Evolutionary conservation across 768 basidiomycete genomes (phyloP), one percentile per base, ranked within the genome.

Genomic region (Tubosaeta sp.): DNA sequence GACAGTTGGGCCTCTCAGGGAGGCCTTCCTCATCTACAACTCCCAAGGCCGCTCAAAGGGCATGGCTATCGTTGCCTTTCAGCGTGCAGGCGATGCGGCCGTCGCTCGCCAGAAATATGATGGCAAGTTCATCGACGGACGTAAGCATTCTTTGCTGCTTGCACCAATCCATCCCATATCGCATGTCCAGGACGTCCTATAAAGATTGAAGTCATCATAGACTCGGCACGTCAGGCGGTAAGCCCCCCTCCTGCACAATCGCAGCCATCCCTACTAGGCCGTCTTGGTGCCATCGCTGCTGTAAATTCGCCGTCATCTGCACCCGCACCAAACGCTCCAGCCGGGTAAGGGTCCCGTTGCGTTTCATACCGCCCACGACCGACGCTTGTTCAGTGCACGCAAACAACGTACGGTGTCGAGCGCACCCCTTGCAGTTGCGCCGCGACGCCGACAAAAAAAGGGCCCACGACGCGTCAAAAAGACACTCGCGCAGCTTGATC

Each of bases 381-480:
- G 26, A 61, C 38, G 5, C 16, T 39, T 35, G 43, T 54, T 6
- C 46, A 60, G 66, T 38, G 27, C 57, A 13, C 65, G 58, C 49
- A 71, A 56, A 53, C 55, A 42, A 25, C 56, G 50, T 34, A 25
- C 59, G 14, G 37, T 56, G 47, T 38, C 46, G 5, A 45, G 44
- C 27, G 59, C 69, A 6, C 63, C 69, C 6, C 56, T 61, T 10
- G 55, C 65, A n/a, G 61, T 60, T 13, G 38, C 51, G 3, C 72
- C 74, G 17, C 71, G 74, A 32, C 61, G 73, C 16, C 80, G 82
- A 27, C 68, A 72, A 37, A 88, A 85, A 72, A 91, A 89, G 60
- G 88, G 88, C 0, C 85, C 88, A 0, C 83, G 80, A 60, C 80
- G 88, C 35, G 64, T 88, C 39, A 88, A 87, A 62, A 89, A 89